Evolutionary conservation across 805 yeast genomes (phyloP).

Genomic region (Ogataea degrootiae): DNA sequence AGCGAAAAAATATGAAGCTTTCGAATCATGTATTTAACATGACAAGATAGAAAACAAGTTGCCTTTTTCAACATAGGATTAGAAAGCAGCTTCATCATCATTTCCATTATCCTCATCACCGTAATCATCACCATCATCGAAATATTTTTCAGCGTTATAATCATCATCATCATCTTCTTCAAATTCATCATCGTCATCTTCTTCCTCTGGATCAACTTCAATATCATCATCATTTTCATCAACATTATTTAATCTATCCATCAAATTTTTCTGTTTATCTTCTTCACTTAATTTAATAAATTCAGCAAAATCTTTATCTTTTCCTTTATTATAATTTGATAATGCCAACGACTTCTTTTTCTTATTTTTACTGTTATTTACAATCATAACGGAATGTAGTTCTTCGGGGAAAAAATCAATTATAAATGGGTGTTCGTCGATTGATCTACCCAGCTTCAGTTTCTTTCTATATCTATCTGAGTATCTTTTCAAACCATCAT

Average conservation of each 20-base stretch:
- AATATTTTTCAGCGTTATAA: conserved; percentile 75
- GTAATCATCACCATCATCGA: conserved; percentile 67
- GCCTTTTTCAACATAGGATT: conserved; percentile 4
- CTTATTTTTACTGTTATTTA: conserved; percentile 38
- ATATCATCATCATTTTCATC: conserved; percentile 40
- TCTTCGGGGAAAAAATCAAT: conserved; percentile 73
- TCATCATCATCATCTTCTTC: conserved; percentile 76
- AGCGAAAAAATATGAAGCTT: neutral
- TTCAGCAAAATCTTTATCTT: conserved; percentile 34
- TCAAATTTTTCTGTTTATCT: conserved; percentile 24
- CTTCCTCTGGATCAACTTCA: conserved; percentile 41
- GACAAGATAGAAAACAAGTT: no score
- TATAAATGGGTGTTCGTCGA: conserved; percentile 74
- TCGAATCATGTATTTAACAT: no score
- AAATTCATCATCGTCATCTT: conserved; percentile 63
- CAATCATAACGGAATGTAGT: conserved; percentile 66
- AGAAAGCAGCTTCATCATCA: conserved; percentile 71
- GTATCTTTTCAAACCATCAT: conserved; percentile 76
- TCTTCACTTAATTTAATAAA: conserved; percentile 23
- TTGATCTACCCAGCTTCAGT: conserved; percentile 63
- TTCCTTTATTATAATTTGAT: conserved; percentile 32
- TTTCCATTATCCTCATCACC: conserved; percentile 52
- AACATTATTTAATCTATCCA: conserved; percentile 31
- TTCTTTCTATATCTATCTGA: conserved; percentile 74
- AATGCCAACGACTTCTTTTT: conserved; percentile 44